Percentiles rank a stretch among this genome's conserved stretches.
Conservation (phyloP, 2,329 filamentous ascomycete species). For the Fusarium buharicum region DNA sequence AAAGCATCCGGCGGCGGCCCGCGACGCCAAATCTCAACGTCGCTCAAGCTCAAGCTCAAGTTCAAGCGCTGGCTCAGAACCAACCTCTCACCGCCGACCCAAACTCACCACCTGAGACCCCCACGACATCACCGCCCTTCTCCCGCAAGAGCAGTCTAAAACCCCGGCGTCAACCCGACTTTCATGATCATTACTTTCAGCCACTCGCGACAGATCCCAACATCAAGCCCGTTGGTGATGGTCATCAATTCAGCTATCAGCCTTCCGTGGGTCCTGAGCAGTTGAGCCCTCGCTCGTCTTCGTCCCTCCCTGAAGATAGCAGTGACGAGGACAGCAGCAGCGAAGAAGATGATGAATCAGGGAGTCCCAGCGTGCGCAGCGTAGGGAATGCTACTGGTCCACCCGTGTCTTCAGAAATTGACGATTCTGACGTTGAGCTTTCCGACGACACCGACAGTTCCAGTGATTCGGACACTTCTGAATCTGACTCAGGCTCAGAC, state of each 20-base stretch:
- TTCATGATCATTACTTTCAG: slow-evolving; percentile 46
- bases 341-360: slow-evolving; percentile 43
- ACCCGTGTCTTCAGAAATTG: slow-evolving; percentile 18
- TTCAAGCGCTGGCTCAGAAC: slow-evolving; percentile 37
- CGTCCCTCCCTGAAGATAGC: slow-evolving; percentile 38
- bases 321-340: slow-evolving; percentile 41
- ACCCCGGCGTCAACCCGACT: slow-evolving; percentile 48
- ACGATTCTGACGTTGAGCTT: slow-evolving; percentile 31
- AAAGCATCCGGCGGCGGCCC: slow-evolving; percentile 51
- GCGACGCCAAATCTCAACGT: slow-evolving; percentile 56
- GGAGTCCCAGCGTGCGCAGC: slow-evolving; percentile 45
- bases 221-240: slow-evolving; percentile 56
- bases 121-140: slow-evolving; percentile 53
- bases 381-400: slow-evolving; percentile 38
- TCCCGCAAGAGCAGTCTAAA: slow-evolving; percentile 49
- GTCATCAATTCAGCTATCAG: slow-evolving; percentile 57
- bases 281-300: slow-evolving; percentile 52
- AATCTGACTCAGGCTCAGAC: slow-evolving; percentile 37
- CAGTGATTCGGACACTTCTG: slow-evolving; percentile 36
- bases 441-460: slow-evolving; percentile 30
- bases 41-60: slow-evolving; percentile 32
- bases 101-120: slow-evolving; percentile 61
- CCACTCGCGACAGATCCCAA: slow-evolving; percentile 51
- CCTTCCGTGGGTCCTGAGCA: slow-evolving; percentile 50
- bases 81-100: slow-evolving; percentile 51